Evolutionary conservation across 1,284 basidiomycete genomes (phyloP), one percentile per base, ranked within the genome.

Genomic region (Fomitopsis betulina): DNA sequence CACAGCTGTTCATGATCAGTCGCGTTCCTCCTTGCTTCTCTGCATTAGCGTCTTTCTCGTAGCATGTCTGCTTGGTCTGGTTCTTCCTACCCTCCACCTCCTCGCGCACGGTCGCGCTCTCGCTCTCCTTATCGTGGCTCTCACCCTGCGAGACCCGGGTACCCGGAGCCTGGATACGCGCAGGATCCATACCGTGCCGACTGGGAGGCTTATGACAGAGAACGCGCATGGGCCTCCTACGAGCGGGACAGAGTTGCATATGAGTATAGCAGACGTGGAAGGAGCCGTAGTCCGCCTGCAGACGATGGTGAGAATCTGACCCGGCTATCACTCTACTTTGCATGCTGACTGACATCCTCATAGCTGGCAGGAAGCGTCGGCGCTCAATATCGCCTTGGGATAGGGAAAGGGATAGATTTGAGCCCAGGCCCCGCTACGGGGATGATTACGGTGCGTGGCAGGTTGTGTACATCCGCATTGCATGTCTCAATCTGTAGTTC

Each of bases 371-470:
- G 59, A 95, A 95, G 73, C 85, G 93, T 57, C 86, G 91, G 61
- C 82, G 93, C 58, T 94, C 93, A 19, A 73, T 83, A 61, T 94
- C 93, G n/a, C 93, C 93, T n/a, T 89, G 86, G 63, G 89, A 92
- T 67, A 78, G 86, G 60, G 89, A 89, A 58, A 78, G 86, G 60
- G 89, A 89, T 58, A 77, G 90, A 55, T 92, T 86, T 67, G 90
- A 93, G 59, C 87, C 90, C 53, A 80, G 91, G 50, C 90, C 90
- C 47, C 82, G 91, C 50, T 92, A 90, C 68, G 83, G 76, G 59
- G 90, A 91, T 59, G 89, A 91, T 65, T 88, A 85, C 68, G 89
- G 90, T 91, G 78, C 73, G 84, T 66, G 23, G n/a, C 35, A 10
- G 59, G 52, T 38, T 58, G 32, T n/a, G 32, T 10, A 6, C 12